phyloP scores from a whole-genome alignment of 2,329 filamentous ascomycete species.

The Diplodia corticola region DNA sequence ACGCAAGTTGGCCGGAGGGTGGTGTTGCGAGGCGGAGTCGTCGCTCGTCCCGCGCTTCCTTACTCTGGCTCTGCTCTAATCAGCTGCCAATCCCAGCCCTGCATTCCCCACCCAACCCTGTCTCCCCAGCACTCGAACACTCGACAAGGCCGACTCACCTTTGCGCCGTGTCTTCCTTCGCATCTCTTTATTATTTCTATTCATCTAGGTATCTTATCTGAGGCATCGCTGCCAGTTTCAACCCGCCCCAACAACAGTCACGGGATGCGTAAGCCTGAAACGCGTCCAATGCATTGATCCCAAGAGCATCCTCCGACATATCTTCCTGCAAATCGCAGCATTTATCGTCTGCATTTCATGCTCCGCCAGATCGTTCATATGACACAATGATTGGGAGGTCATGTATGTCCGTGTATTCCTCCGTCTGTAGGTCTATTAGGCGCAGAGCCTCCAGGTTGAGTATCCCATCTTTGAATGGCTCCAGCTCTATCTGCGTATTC shows the following conservation, averaged over 20 bases:
- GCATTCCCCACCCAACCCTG: constrained; percentile 6
- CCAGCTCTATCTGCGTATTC: constrained; percentile 69
- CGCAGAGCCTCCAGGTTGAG: constrained; percentile 71
- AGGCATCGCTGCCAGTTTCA: not conserved
- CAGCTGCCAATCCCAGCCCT: constrained; percentile 4
- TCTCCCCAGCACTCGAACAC: not conserved
- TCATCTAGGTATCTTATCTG: constrained; percentile 3
- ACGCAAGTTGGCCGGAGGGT: not conserved
- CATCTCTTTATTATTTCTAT: constrained; percentile 4
- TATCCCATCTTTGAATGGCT: constrained; percentile 66
- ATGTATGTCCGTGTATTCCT: constrained; percentile 75
- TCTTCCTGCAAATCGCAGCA: not conserved
- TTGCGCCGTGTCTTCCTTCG: not conserved
- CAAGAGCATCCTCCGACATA: not conserved
- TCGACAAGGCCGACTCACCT: not conserved
- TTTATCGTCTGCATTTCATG: not conserved
- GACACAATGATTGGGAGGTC: constrained; percentile 69
- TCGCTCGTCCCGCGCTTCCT: constrained; percentile 8
- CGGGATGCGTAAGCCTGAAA: constrained; percentile 11
- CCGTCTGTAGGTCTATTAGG: constrained; percentile 70
- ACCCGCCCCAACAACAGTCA: not conserved
- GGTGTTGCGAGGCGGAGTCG: constrained; percentile 24
- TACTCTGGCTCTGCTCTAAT: constrained; percentile 18
- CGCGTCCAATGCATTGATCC: not conserved
- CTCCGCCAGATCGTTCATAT: not conserved